A percentile compares a stretch with the other conserved stretches of the same genome.
Conservation (phyloP, 2,329 filamentous ascomycete genomes). For the Helminthosporium solani region DNA sequence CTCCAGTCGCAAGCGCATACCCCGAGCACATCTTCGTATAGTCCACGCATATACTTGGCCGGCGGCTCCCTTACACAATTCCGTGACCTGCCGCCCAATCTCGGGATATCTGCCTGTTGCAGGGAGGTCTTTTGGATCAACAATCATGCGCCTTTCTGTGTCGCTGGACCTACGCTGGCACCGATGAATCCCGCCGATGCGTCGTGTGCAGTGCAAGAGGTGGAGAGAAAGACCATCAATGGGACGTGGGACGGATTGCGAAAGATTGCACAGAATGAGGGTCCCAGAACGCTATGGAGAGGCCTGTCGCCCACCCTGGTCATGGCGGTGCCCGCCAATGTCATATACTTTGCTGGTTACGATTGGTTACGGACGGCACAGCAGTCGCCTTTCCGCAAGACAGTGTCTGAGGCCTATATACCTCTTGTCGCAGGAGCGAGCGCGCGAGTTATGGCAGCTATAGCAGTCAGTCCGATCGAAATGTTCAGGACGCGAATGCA, state of each 20-base stretch:
- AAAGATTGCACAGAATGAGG: constrained; percentile 95
- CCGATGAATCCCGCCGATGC: constrained; percentile 49
- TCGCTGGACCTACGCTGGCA: constrained; percentile 62
- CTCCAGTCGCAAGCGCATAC: constrained; percentile 77
- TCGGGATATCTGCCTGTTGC: constrained; percentile 93
- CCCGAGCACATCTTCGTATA: constrained; percentile 51
- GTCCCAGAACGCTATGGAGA: constrained; percentile 81
- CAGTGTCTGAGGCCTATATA: constrained; percentile 63
- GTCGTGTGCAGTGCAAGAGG: constrained; percentile 85
- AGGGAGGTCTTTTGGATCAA: constrained; percentile 96
- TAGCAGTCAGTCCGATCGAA: constrained; percentile 85
- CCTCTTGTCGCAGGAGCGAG: constrained; percentile 77
- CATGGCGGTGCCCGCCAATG: constrained; percentile 93
- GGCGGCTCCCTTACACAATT: constrained; percentile 46
- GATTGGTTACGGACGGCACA: constrained; percentile 83
- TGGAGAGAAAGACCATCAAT: constrained; percentile 77
- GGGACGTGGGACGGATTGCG: constrained; percentile 88
- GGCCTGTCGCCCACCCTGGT: constrained; percentile 90
- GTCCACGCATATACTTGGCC: constrained; percentile 39
- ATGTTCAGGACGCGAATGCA: constrained; percentile 93
- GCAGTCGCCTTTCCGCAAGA: constrained; percentile 67
- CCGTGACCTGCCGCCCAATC: constrained; percentile 73
- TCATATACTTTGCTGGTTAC: constrained; percentile 98
- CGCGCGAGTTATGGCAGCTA: constrained; percentile 77
- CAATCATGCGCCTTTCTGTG: constrained; percentile 76